Base-by-base conservation (phyloP, 2,329 filamentous ascomycete genomes). In the Huntiella omanensis region DNA sequence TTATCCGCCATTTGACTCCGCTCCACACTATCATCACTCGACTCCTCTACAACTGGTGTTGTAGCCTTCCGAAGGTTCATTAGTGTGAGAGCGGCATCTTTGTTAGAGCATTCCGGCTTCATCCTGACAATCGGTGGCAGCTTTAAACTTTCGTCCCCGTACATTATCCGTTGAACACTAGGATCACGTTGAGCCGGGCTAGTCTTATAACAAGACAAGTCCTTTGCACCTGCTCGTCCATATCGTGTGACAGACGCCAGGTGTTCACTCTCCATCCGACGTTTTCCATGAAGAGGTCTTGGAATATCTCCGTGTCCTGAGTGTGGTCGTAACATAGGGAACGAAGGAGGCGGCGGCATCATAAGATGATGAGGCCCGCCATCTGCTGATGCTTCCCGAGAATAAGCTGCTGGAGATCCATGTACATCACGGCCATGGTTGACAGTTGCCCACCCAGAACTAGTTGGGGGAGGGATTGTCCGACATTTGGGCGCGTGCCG, bases 301-400 rank as follows among this genome's bases (percentile, higher is more conserved):
- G 19, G 22, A 28, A 28, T 28, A 10, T 28, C 22, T 28, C 22
- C 22, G 13, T 16, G 28, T 32, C 40, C 40, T 5, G 40, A 32
- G 3, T 13, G 15, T n/a, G 40, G 19, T 4, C 12, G 22, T 11
- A 43, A 49, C 10, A 39, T 40, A 4, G 47, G 45, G 28, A 34
- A 33, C 19, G 33, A 43, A 17, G 39, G 44, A 13, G 45, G 33
- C 5, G 33, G 36, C 10, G 47, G 47, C 5, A 44, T 32, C 11
- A 19, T 38, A 8, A 13, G 5, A 3, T 45, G 16, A 12, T 35
- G 32, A 13, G 43, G 42, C 19, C 33, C 32, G 28, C 19, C 33
- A 10, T 49, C 47, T 28, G 36, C 40, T 5, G 47, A 49, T 15
- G 42, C 43, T 16, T 49, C 47, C 35, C 47, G n/a, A 22, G 47